phyloP scores from a whole-genome alignment of 169 alveolate species.

The Neospora caninum region DNA sequence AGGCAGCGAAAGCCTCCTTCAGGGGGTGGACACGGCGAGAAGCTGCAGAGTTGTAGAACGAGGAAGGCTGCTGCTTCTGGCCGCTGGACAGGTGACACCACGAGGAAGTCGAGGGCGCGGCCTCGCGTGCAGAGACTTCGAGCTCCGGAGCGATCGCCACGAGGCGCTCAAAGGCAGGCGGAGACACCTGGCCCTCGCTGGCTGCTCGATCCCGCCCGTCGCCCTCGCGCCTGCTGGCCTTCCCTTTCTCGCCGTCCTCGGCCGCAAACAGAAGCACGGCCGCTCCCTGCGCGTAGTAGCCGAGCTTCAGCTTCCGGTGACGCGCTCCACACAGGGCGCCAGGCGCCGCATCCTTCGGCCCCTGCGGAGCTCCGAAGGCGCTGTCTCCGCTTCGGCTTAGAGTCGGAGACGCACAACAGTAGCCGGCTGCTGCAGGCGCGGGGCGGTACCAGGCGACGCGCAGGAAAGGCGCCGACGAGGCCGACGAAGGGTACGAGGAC shows the following conservation, averaged over 20 bases:
- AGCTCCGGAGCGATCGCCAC: conserved; percentile 1
- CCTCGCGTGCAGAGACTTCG: conserved; percentile 20
- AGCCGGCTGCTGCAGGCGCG: conserved; percentile 9
- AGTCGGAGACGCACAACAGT: neutral
- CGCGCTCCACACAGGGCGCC: conserved; percentile 5
- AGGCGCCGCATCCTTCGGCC: neutral
- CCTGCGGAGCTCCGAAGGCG: neutral
- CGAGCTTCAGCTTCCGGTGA: neutral
- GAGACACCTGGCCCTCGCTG: neutral
- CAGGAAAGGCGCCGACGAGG: neutral
- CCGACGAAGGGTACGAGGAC: neutral
- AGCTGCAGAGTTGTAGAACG: neutral
- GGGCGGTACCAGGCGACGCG: conserved; percentile 35
- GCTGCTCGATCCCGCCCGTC: neutral
- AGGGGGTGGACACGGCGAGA: neutral
- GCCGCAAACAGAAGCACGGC: neutral
- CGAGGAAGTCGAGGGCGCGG: neutral
- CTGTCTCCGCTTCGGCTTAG: neutral
- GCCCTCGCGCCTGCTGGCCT: neutral
- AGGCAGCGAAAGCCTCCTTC: conserved; percentile 24
- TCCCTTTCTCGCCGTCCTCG: neutral
- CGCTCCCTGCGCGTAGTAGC: neutral
- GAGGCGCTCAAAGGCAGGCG: neutral
- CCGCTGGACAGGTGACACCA: neutral
- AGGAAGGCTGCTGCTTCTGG: neutral